Evolutionary conservation across 2,329 filamentous ascomycete genomes (phyloP).

Genomic region (Raffaelea albimanens): DNA sequence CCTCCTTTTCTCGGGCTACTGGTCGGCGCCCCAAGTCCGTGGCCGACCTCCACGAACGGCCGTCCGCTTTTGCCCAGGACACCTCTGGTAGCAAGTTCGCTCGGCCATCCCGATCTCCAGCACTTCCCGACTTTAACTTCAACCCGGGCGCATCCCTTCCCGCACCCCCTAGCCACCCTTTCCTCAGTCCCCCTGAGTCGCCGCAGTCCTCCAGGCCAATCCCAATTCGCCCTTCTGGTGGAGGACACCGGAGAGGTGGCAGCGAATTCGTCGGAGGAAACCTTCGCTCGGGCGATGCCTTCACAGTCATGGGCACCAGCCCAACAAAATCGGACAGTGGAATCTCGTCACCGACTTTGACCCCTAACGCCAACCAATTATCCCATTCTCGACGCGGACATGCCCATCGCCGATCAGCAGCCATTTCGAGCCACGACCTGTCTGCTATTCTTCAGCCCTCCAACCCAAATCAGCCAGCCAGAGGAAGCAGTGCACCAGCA

Average conservation of each 20-base stretch:
- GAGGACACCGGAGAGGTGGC: conserved; percentile 69
- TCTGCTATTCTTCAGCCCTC: conserved; percentile 56
- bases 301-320: conserved; percentile 57
- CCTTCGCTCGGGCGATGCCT: conserved; percentile 45
- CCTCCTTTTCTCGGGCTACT: conserved; percentile 36
- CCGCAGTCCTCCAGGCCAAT: conserved; percentile 38
- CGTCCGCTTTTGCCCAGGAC: conserved; percentile 1
- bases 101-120: conserved; percentile 24
- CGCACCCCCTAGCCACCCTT: conserved; percentile 24
- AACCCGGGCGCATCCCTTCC: conserved; percentile 23
- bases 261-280: conserved; percentile 83
- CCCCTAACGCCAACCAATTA: no score
- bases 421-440: conserved; percentile 77
- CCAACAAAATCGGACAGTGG: conserved; percentile 56
- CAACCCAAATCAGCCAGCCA: conserved; percentile 38
- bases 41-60: conserved; percentile 32
- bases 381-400: conserved; percentile 53
- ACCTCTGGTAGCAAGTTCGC: no score
- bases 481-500: conserved; percentile 55
- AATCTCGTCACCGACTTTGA: conserved; percentile 44
- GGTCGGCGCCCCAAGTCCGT: conserved; percentile 44
- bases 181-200: conserved; percentile 47
- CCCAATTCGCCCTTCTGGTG: conserved; percentile 48
- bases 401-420: conserved; percentile 70
- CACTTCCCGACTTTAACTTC: conserved; percentile 46